A percentile compares a stretch with the other conserved stretches of the same genome.
Evolutionary conservation across 106 monocot species (phyloP).

Genomic region (Dioscorea dumetorum): DNA sequence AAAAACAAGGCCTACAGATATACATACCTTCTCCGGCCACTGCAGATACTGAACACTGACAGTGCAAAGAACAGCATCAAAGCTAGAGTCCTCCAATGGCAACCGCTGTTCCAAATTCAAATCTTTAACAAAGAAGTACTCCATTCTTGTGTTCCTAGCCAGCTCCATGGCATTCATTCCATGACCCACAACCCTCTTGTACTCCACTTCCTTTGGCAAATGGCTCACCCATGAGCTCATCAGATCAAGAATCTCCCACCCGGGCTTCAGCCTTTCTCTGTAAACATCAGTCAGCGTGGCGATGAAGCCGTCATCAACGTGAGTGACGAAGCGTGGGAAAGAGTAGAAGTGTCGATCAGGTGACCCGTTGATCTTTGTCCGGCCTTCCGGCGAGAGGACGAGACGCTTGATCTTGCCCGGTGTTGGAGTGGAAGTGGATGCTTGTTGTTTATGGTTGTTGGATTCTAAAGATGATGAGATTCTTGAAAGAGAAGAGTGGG

Average conservation of each 20-base stretch:
- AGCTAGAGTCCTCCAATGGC: constrained; percentile 34
- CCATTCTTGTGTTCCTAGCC: constrained; percentile 46
- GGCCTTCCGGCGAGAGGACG: constrained; percentile 54
- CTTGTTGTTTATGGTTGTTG: neutral
- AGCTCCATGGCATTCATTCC: constrained; percentile 78
- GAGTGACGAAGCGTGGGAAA: constrained; percentile 71
- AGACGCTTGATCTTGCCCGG: constrained; percentile 39
- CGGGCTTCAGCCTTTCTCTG: constrained; percentile 37
- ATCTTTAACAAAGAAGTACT: constrained; percentile 72
- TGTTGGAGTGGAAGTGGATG: constrained; percentile 16
- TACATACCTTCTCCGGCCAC: constrained; percentile 61
- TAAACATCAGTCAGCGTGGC: constrained; percentile 45
- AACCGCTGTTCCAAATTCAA: constrained; percentile 58
- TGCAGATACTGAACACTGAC: constrained; percentile 84
- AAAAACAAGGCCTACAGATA: too few relatives aligned
- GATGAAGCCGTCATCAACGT: constrained; percentile 70
- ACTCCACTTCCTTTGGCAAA: constrained; percentile 45
- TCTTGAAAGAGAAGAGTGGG: neutral
- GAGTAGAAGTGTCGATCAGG: constrained; percentile 79
- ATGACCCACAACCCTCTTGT: constrained; percentile 59
- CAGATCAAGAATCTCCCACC: constrained; percentile 46
- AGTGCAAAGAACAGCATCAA: constrained; percentile 70
- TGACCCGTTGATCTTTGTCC: constrained; percentile 47
- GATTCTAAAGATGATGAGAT: neutral
- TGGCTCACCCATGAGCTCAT: constrained; percentile 99